Evolutionary conservation across 257 asterid genomes (phyloP).

Genomic region (Gynochthodes officinalis): DNA sequence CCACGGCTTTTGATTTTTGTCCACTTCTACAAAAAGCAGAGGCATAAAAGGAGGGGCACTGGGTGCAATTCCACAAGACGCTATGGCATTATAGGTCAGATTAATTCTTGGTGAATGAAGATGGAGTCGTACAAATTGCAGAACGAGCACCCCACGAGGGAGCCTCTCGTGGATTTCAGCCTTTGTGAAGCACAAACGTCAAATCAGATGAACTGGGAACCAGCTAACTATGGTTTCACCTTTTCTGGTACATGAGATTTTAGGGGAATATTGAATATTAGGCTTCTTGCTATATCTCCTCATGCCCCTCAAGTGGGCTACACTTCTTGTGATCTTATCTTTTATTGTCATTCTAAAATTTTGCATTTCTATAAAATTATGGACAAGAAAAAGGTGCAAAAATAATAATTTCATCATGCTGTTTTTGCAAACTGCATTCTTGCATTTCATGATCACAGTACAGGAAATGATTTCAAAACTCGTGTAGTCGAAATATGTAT

Average conservation of each 20-base stretch:
- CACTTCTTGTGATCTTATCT: not conserved
- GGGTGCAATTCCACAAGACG: too few species aligned
- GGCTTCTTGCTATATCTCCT: too few species aligned
- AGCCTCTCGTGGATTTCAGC: not conserved
- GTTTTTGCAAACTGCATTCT: not conserved
- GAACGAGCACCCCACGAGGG: not conserved
- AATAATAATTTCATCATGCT: not conserved
- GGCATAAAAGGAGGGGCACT: too few species aligned
- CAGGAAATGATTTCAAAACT: not conserved
- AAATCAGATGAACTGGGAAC: constrained; percentile 1
- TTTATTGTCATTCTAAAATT: not conserved
- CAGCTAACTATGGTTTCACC: not conserved
- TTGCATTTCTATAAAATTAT: not conserved
- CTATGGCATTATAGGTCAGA: too few species aligned
- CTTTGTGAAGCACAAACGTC: not conserved
- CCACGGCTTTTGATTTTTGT: too few species aligned
- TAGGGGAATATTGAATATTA: too few species aligned
- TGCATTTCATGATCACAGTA: not conserved
- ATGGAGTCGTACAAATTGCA: not conserved
- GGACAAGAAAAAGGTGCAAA: not conserved
- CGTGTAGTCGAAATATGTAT: too few species aligned
- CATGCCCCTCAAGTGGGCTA: not conserved
- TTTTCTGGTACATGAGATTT: too few species aligned
- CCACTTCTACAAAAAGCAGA: too few species aligned
- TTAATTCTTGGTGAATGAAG: not conserved